Conservation (phyloP, 257 asterid genomes). For the Penstemon eatonii region DNA sequence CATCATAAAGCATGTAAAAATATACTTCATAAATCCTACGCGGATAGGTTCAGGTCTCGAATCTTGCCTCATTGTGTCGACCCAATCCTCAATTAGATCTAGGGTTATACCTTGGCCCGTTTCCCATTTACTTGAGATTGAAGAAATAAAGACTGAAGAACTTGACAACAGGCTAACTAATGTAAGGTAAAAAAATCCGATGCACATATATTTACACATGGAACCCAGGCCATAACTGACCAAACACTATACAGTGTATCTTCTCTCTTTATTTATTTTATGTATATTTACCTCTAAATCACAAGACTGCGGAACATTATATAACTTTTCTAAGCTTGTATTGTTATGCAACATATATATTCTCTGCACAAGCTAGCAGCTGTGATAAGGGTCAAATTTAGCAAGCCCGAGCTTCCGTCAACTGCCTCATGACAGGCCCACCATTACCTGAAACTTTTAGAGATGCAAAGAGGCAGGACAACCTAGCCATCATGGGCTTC, state of each 20-base stretch:
- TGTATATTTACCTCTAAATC: constrained; percentile 19
- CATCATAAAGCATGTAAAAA: no score
- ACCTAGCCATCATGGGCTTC: constrained; percentile 69
- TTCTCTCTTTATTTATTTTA: constrained; percentile 22
- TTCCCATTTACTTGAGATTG: no score
- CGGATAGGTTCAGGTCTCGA: no score
- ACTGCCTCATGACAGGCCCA: constrained; percentile 59
- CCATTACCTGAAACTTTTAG: constrained; percentile 63
- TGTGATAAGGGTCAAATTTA: constrained; percentile 22
- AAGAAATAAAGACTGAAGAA: no score
- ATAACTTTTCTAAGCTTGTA: constrained; percentile 20
- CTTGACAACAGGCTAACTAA: no score
- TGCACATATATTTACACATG: constrained; percentile 5
- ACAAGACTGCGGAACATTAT: constrained; percentile 10
- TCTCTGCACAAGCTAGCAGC: constrained; percentile 35
- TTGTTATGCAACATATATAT: constrained; percentile 25
- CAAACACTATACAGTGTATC: constrained; percentile 20
- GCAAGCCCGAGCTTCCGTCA: constrained; percentile 59
- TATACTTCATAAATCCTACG: no score
- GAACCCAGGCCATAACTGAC: constrained; percentile 17
- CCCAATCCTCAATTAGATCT: no score
- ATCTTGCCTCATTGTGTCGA: no score
- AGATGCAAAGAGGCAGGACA: constrained; percentile 81
- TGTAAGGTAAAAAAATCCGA: no score
- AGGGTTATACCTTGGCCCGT: no score